phyloP scores from a whole-genome alignment of 2,329 filamentous ascomycete species.

The Exophiala oligosperma region DNA sequence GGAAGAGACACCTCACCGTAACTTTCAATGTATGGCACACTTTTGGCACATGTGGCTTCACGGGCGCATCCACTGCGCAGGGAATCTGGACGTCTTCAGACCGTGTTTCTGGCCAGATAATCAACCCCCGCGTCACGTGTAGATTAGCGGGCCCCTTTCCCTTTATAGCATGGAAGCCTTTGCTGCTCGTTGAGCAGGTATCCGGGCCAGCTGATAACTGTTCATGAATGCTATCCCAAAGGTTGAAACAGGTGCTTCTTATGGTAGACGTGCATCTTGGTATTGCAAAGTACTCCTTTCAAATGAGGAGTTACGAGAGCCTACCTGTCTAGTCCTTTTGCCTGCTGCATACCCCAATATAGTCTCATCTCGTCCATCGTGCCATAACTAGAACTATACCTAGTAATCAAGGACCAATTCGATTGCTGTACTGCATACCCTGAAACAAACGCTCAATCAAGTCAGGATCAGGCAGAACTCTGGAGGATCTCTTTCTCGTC shows the following conservation, averaged over 20 bases:
- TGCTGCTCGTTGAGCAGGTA: neutral
- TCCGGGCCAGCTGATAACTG: neutral
- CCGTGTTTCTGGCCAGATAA: neutral
- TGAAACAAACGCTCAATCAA: no score
- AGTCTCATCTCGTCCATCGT: no score
- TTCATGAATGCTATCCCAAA: constrained; percentile 19
- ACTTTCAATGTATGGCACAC: neutral
- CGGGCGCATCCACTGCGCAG: neutral
- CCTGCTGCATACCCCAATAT: no score
- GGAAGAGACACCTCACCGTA: neutral
- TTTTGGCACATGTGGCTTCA: neutral
- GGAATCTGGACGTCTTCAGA: neutral
- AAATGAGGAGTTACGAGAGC: no score
- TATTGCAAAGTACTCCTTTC: no score
- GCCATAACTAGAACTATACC: no score
- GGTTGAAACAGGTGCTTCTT: neutral
- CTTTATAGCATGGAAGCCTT: neutral
- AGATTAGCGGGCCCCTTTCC: neutral
- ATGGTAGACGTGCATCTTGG: no score
- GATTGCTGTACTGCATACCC: no score
- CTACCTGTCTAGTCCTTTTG: no score
- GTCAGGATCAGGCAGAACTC: no score
- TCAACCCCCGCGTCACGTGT: neutral
- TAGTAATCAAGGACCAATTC: no score
- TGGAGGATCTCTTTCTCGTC: constrained; percentile 9